Evolutionary conservation across 2,329 filamentous ascomycete species (phyloP).

Genomic region (Tolypocladium tropicale): DNA sequence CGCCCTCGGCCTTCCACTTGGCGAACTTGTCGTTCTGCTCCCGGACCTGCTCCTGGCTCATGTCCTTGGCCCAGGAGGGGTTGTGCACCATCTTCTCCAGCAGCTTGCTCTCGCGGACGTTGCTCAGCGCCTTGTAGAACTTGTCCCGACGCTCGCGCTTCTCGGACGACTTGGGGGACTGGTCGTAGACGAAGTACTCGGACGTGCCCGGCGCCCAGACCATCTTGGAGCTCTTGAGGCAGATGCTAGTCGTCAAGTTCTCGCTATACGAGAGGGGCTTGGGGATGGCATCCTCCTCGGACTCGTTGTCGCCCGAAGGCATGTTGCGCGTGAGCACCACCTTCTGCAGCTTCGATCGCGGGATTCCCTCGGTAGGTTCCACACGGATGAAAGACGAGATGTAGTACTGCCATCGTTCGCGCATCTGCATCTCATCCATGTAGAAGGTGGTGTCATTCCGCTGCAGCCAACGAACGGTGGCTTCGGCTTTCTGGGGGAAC

Average conservation of each 20-base stretch:
- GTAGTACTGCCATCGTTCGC: constrained; percentile 87
- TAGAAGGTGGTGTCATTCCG: constrained; percentile 70
- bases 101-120: constrained; percentile 60
- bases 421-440: constrained; percentile 75
- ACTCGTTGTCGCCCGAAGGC: constrained; percentile 49
- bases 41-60: constrained; percentile 67
- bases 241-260: constrained; percentile 62
- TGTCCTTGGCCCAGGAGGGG: constrained; percentile 68
- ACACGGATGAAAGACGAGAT: constrained; percentile 84
- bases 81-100: constrained; percentile 76
- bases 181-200: constrained; percentile 65
- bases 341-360: constrained; percentile 53
- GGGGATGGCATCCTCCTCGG: constrained; percentile 52
- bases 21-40: constrained; percentile 59
- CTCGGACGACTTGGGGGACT: constrained; percentile 57
- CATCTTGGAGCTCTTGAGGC: constrained; percentile 68
- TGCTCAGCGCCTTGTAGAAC: constrained; percentile 40
- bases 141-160: constrained; percentile 41
- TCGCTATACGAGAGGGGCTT: constrained; percentile 55
- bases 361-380: constrained; percentile 76
- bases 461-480: constrained; percentile 61
- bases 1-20: constrained; percentile 41
- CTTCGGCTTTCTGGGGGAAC: constrained; percentile 59
- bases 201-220: constrained; percentile 61
- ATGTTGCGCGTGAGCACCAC: constrained; percentile 64